Evolutionary conservation across 345 rosid species (phyloP).

Genomic region (Gossypium rotundifolium): DNA sequence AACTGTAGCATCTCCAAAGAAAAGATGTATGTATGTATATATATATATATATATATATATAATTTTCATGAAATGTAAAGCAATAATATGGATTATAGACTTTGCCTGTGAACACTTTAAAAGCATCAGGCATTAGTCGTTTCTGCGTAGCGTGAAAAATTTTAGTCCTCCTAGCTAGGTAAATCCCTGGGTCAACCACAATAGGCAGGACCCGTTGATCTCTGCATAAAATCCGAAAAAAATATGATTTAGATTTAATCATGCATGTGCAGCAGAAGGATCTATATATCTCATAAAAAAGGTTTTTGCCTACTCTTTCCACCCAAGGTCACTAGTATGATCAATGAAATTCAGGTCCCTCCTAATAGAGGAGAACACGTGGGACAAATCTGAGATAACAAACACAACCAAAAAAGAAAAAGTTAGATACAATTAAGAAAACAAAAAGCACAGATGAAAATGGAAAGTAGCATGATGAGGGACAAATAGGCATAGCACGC

Average conservation of each 20-base stretch:
- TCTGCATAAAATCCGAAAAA: constrained; percentile 35
- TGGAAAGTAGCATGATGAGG: not conserved
- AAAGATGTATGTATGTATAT: not conserved
- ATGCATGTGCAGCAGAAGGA: not conserved
- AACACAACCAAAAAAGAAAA: not conserved
- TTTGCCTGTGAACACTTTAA: constrained; percentile 87
- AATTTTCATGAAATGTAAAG: not conserved
- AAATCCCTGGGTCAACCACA: constrained; percentile 84
- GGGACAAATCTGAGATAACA: constrained; percentile 60
- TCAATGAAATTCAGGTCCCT: constrained; percentile 87
- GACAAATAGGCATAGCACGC: not conserved
- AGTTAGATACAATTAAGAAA: not conserved
- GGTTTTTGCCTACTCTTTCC: constrained; percentile 83
- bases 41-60: not conserved
- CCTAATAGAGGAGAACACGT: constrained; percentile 68
- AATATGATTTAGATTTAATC: constrained; percentile 12
- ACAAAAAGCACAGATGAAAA: not conserved
- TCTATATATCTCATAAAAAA: not conserved
- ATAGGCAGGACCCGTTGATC: constrained; percentile 74
- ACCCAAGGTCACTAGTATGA: constrained; percentile 91
- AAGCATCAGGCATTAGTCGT: constrained; percentile 72
- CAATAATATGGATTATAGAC: constrained; percentile 8
- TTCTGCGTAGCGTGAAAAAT: constrained; percentile 82
- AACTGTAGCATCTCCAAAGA: constrained; percentile 14
- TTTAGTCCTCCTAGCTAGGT: constrained; percentile 80